Conservation (phyloP, 2,329 filamentous ascomycete species). For the Xylaria arbuscula region DNA sequence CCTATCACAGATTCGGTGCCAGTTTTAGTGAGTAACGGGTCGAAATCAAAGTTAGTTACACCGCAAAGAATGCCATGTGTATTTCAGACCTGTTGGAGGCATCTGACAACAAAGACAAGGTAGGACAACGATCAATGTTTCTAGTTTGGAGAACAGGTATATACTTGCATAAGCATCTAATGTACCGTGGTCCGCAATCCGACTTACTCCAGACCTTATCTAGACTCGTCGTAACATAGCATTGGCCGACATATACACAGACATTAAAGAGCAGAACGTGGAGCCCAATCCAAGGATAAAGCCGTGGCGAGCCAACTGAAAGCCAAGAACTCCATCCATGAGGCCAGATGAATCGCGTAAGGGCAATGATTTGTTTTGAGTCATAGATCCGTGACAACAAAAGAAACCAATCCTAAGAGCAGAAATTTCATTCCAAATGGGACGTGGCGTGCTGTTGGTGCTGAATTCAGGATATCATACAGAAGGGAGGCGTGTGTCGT, state of each 20-base stretch:
- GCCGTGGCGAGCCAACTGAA: conserved; percentile 31
- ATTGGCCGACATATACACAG: conserved; percentile 42
- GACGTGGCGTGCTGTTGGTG: conserved; percentile 32
- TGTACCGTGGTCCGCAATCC: conserved; percentile 41
- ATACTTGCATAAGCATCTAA: conserved; percentile 47
- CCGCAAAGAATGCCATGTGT: neutral
- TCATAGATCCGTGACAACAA: conserved; percentile 45
- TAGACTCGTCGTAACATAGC: conserved; percentile 41
- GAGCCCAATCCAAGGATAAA: conserved; percentile 40
- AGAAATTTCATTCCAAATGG: conserved; percentile 22
- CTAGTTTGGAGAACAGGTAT: conserved; percentile 37
- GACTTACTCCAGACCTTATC: conserved; percentile 39
- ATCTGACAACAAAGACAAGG: conserved; percentile 6
- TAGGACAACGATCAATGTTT: conserved; percentile 13
- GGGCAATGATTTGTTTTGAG: conserved; percentile 38
- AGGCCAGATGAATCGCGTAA: conserved; percentile 36
- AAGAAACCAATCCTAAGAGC: conserved; percentile 35
- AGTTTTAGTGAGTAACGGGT: neutral
- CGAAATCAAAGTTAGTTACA: neutral
- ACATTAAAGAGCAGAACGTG: conserved; percentile 39
- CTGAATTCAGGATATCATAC: conserved; percentile 43
- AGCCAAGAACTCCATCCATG: conserved; percentile 46
- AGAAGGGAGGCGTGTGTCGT: conserved; percentile 31
- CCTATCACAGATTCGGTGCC: neutral
- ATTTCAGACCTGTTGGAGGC: neutral